Evolutionary conservation across 2,329 filamentous ascomycete species (phyloP).

Genomic region (Scopulariopsis brevicaulis): DNA sequence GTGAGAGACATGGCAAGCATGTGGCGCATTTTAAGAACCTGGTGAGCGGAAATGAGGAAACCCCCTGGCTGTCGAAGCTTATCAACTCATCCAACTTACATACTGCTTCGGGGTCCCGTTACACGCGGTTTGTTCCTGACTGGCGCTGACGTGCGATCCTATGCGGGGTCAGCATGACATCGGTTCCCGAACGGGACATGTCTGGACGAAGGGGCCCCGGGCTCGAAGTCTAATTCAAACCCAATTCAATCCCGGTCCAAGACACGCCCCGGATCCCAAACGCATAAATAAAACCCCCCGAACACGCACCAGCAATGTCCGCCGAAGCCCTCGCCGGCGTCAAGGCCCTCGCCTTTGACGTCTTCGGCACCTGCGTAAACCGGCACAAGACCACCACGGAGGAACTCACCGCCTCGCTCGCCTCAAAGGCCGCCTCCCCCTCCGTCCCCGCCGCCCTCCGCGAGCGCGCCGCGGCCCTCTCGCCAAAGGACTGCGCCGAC

Average conservation of each 20-base stretch:
- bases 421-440: slow-evolving; percentile 33
- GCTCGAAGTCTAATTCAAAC: neutral
- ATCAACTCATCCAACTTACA: neutral
- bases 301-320: neutral
- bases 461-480: slow-evolving; percentile 35
- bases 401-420: slow-evolving; percentile 40
- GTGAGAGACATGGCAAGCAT: neutral
- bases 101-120: neutral
- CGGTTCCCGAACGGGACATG: neutral
- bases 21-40: neutral
- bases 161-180: neutral
- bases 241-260: neutral
- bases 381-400: slow-evolving; percentile 59
- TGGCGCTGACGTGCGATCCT: neutral
- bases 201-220: neutral
- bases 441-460: slow-evolving; percentile 33
- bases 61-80: neutral
- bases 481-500: slow-evolving; percentile 43
- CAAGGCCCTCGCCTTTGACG: slow-evolving; percentile 55
- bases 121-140: neutral
- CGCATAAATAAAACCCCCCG: neutral
- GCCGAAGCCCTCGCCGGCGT: neutral
- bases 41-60: neutral
- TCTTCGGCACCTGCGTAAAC: slow-evolving; percentile 73
- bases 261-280: neutral